Base-by-base conservation (phyloP, 257 asterid genomes). In the Paraleonurus japonicus region DNA sequence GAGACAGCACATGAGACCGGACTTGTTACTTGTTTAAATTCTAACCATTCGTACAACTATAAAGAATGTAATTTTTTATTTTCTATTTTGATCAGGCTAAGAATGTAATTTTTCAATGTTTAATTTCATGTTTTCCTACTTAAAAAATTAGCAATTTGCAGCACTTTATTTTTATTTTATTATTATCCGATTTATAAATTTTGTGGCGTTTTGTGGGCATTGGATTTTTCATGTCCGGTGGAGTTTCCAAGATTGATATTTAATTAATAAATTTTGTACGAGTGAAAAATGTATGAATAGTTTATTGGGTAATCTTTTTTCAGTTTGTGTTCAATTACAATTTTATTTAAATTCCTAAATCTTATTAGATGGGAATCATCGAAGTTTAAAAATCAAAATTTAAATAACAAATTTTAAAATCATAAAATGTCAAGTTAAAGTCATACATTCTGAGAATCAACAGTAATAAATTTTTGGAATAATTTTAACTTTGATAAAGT, bases 1-100 rank as follows among this genome's bases (percentile, higher is more conserved):
- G 55, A 63, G 84, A 67, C 81, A 61, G 24, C 81, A 72, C 84
- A 76, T 80, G 84, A 66, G 66, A 61, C 33, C 70, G 65, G 16
- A 13, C 16, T n/a, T 8, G 11, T 7, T 0, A 33, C 37, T 32
- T 32, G 37, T 74, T 57, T 26, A 48, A 47, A 16, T 72, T 70
- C 75, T 41, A 12, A 30, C 41, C 57, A 23, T 69, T 74, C 77
- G 47, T 65, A 11, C 68, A n/a, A 33, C n/a, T 39, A 11, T 39
- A 5, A 41, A 13, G 3, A 13, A 43, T 13, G 7, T 13, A 12
- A 32, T 32, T 32, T 32, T 32, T 32, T 32, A 32, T n/a, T n/a
- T n/a, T n/a, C n/a, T n/a, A n/a, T n/a, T n/a, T n/a, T n/a, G n/a
- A n/a, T n/a, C n/a, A n/a, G n/a, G n/a, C n/a, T n/a, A n/a, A n/a